Evolutionary conservation across 1,284 basidiomycete species (phyloP).

Genomic region (Rhodotorula sp.): DNA sequence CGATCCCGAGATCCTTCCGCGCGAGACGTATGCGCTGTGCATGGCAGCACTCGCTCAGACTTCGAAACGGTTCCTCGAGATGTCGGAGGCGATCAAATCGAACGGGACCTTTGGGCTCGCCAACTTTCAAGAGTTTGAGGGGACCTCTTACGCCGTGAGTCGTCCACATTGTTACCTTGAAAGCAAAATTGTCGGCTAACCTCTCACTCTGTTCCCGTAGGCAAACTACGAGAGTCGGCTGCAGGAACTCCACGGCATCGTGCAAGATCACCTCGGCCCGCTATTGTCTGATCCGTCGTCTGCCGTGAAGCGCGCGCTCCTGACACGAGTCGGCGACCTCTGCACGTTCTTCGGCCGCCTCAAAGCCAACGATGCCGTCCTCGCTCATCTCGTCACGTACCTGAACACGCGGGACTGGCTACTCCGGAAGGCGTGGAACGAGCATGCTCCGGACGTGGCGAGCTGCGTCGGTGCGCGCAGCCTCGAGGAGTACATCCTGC

Average conservation of each 20-base stretch:
- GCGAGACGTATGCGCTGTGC: constrained; percentile 82
- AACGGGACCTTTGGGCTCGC: constrained; percentile 70
- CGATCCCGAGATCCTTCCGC: constrained; percentile 83
- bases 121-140: constrained; percentile 70
- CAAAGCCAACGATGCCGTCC: constrained; percentile 87
- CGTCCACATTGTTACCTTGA: too few species aligned
- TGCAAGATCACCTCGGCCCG: constrained; percentile 82
- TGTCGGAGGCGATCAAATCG: constrained; percentile 83
- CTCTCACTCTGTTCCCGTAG: constrained; percentile 11
- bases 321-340: constrained; percentile 74
- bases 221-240: constrained; percentile 83
- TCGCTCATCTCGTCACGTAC: constrained; percentile 98
- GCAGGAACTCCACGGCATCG: constrained; percentile 75
- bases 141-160: constrained; percentile 3
- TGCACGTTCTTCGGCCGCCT: constrained; percentile 90
- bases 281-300: constrained; percentile 58
- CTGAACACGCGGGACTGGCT: constrained; percentile 88
- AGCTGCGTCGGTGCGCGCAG: constrained; percentile 83
- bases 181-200: not conserved
- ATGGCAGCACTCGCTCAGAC: constrained; percentile 80
- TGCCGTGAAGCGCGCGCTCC: constrained; percentile 58
- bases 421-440: constrained; percentile 86
- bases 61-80: constrained; percentile 80
- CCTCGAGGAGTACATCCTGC: constrained; percentile 84
- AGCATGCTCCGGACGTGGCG: constrained; percentile 90